Percentiles rank a stretch among this genome's conserved stretches.
Conservation (phyloP, 129 eudicot genomes). For the Pittosporum tobira region DNA sequence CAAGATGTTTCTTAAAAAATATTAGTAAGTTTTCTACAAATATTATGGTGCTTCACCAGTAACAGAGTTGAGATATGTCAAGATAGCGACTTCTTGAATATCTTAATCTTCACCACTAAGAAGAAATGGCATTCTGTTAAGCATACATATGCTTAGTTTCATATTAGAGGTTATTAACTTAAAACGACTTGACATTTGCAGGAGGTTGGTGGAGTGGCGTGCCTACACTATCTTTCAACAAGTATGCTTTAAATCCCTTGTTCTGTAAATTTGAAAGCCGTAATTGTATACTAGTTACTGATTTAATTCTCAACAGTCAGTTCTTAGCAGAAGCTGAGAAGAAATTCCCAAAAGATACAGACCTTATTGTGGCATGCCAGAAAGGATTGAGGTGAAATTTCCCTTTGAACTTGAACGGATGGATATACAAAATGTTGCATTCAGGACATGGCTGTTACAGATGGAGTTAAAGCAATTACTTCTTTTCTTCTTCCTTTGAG, state of each 20-base stretch:
- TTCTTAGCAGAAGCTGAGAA: constrained; percentile 59
- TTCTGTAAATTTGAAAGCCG: not conserved
- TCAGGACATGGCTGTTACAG: too few species aligned
- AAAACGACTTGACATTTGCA: constrained; percentile 18
- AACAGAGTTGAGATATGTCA: not conserved
- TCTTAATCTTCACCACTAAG: not conserved
- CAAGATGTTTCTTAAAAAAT: not conserved
- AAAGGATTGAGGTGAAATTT: constrained; percentile 74
- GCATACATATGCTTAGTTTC: not conserved
- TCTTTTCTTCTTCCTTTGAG: not conserved
- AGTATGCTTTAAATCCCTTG: constrained; percentile 30
- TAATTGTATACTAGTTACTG: not conserved
- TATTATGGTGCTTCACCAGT: not conserved
- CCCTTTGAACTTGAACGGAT: constrained; percentile 12
- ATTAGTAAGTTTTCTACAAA: not conserved
- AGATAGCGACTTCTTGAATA: not conserved
- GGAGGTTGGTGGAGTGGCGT: constrained; percentile 99
- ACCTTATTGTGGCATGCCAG: constrained; percentile 97
- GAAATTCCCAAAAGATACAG: constrained; percentile 70
- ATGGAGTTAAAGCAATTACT: too few species aligned
- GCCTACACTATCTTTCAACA: constrained; percentile 65
- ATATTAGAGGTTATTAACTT: not conserved
- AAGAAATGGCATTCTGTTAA: not conserved
- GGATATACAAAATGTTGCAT: too few species aligned
- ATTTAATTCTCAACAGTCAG: constrained; percentile 34